Conservation (phyloP, 495 filamentous ascomycete species). For the Penicillium herquei region DNA sequence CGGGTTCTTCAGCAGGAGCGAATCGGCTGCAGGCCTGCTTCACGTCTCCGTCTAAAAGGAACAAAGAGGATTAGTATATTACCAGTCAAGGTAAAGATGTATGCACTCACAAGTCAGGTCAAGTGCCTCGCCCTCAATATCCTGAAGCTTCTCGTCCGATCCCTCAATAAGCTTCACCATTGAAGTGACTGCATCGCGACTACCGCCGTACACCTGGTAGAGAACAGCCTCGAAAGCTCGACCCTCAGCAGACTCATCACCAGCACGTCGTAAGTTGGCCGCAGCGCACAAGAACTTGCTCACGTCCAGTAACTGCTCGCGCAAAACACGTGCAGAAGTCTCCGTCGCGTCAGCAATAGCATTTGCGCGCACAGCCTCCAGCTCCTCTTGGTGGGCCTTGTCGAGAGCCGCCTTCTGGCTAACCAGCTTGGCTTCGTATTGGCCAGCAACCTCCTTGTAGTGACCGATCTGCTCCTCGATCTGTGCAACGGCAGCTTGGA, state of each 20-base stretch:
- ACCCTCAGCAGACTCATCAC: slow-evolving; percentile 67
- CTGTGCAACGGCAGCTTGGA: slow-evolving; percentile 71
- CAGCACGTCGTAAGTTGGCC: slow-evolving; percentile 65
- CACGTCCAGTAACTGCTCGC: slow-evolving; percentile 59
- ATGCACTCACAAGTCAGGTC: slow-evolving; percentile 71
- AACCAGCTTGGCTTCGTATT: slow-evolving; percentile 66
- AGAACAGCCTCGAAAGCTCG: slow-evolving; percentile 88
- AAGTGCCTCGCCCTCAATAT: slow-evolving; percentile 61
- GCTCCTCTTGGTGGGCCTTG: slow-evolving; percentile 65
- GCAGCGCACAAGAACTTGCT: slow-evolving; percentile 80
- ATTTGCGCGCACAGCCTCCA: slow-evolving; percentile 66
- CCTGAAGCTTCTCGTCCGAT: slow-evolving; percentile 65
- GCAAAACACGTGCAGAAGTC: slow-evolving; percentile 50
- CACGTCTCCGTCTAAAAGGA: slow-evolving; percentile 59
- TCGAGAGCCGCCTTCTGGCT: slow-evolving; percentile 72
- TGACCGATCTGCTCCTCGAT: slow-evolving; percentile 80
- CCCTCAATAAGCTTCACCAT: slow-evolving; percentile 86
- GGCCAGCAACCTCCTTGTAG: slow-evolving; percentile 78
- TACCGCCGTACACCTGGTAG: slow-evolving; percentile 83
- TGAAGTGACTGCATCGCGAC: slow-evolving; percentile 72
- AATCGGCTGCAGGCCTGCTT: slow-evolving; percentile 54
- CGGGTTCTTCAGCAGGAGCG: slow-evolving; percentile 19
- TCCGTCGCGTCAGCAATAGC: slow-evolving; percentile 61
- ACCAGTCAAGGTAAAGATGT: no score
- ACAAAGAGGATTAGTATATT: no score